phyloP scores from a whole-genome alignment of 2,329 filamentous ascomycete species.

The Aspergillus neoniger region DNA sequence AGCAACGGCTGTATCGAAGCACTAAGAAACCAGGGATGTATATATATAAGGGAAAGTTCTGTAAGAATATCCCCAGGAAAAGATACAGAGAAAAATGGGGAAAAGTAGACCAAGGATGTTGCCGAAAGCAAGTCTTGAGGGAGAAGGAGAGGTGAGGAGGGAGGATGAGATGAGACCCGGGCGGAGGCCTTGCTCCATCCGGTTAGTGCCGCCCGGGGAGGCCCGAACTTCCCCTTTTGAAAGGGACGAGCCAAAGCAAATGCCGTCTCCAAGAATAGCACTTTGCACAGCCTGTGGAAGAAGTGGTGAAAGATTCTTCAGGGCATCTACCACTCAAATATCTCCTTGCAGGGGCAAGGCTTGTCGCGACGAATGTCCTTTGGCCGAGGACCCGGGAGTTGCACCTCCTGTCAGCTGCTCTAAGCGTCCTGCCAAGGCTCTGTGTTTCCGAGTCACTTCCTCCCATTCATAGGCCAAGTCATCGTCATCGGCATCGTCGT shows the following conservation, averaged over 20 bases:
- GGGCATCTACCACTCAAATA: background rate
- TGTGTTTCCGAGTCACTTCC: constrained; percentile 83
- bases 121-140: too few species aligned
- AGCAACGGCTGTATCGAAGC: constrained; percentile 4
- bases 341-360: constrained; percentile 17
- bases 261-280: background rate
- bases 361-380: constrained; percentile 17
- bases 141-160: background rate
- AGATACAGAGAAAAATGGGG: background rate
- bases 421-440: constrained; percentile 73
- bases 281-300: background rate
- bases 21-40: background rate
- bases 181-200: constrained; percentile 17
- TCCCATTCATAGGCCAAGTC: constrained; percentile 70
- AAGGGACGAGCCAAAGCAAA: too few species aligned
- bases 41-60: constrained; percentile 5
- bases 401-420: constrained; percentile 41
- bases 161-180: constrained; percentile 7
- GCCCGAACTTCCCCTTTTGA: constrained; percentile 12
- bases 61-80: background rate
- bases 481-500: constrained; percentile 43
- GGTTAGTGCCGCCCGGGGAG: constrained; percentile 17
- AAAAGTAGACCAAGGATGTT: background rate
- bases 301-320: background rate
- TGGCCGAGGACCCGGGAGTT: constrained; percentile 19